phyloP scores from a whole-genome alignment of 345 rosid genomes.

The Anacardium occidentale region DNA sequence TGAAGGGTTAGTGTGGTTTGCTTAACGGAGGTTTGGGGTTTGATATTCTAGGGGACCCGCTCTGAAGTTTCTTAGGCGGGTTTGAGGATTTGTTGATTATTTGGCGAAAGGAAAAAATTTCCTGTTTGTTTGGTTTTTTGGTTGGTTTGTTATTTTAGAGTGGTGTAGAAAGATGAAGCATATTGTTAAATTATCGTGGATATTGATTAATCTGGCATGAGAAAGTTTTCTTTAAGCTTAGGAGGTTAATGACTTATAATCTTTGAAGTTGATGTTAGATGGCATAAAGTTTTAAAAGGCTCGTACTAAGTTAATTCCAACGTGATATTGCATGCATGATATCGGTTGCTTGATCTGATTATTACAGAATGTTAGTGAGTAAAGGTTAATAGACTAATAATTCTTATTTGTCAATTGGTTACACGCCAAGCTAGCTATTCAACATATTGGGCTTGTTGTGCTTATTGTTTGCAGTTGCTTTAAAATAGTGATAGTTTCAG shows the following conservation, averaged over 20 bases:
- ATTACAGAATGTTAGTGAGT: background rate
- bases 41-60: too few species aligned
- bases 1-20: background rate
- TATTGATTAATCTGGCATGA: background rate
- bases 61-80: background rate
- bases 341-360: background rate
- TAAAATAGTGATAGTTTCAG: too few species aligned
- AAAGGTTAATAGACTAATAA: background rate
- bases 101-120: background rate
- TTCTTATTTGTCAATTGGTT: background rate
- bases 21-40: too few species aligned
- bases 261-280: background rate
- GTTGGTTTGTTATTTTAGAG: too few species aligned
- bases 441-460: background rate
- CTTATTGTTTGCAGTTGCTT: background rate
- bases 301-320: too few species aligned
- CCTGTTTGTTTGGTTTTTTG: too few species aligned
- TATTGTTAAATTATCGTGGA: background rate
- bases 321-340: background rate
- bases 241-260: background rate
- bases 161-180: background rate
- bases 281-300: background rate
- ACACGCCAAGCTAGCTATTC: background rate
- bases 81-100: background rate
- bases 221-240: background rate